Percentiles rank a stretch among this genome's conserved stretches.
phyloP scores from a whole-genome alignment of 768 basidiomycete species.

The Lactarius evosmus region DNA sequence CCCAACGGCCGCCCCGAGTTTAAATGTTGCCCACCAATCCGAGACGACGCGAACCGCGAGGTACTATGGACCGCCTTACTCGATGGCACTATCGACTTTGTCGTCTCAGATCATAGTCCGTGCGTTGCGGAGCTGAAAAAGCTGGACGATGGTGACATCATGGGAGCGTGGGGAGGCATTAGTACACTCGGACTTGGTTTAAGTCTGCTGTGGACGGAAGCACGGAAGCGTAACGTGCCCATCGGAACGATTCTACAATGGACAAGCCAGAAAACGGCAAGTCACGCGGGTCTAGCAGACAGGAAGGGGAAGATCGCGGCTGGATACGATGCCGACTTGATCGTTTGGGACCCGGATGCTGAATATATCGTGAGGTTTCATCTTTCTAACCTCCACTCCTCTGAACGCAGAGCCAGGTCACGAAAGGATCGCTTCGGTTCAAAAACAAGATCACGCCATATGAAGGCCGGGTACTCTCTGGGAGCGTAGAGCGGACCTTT shows the following conservation, averaged over 20 bases:
- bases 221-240: slow-evolving; percentile 51
- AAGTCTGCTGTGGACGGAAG: slow-evolving; percentile 88
- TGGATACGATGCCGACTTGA: slow-evolving; percentile 83
- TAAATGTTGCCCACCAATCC: slow-evolving; percentile 96
- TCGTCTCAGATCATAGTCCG: slow-evolving; percentile 96
- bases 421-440: slow-evolving; percentile 70
- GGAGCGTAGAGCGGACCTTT: slow-evolving; percentile 73
- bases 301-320: slow-evolving; percentile 69
- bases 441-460: slow-evolving; percentile 96
- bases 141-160: slow-evolving; percentile 71
- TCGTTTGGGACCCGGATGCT: slow-evolving; percentile 72
- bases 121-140: slow-evolving; percentile 81
- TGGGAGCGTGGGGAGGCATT: slow-evolving; percentile 94
- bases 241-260: slow-evolving; percentile 69
- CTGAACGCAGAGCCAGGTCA: slow-evolving; percentile 52
- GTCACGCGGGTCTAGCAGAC: slow-evolving; percentile 68
- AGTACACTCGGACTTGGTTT: slow-evolving; percentile 87
- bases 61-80: slow-evolving; percentile 76
- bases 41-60: slow-evolving; percentile 68
- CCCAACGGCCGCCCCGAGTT: slow-evolving; percentile 78
- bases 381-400: background rate
- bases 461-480: slow-evolving; percentile 65
- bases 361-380: slow-evolving; percentile 40
- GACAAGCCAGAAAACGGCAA: slow-evolving; percentile 70
- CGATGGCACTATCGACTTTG: slow-evolving; percentile 83